Percentiles rank a stretch among this genome's conserved stretches.
Evolutionary conservation across 768 basidiomycete species (phyloP).

Genomic region (Pholiota molesta): DNA sequence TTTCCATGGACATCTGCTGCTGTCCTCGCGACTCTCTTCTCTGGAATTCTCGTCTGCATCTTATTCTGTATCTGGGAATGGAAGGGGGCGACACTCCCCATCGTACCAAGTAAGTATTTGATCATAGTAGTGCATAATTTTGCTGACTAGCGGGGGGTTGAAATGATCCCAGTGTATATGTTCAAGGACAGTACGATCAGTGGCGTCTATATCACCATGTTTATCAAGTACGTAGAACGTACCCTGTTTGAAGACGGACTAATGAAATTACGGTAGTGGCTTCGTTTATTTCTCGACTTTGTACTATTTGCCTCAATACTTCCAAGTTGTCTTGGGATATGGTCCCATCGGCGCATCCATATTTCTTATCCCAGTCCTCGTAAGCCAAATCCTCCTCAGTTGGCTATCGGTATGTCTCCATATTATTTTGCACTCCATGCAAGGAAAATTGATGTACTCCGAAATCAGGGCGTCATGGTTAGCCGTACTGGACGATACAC

Average conservation of each 20-base stretch:
- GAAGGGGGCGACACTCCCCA: conserved; percentile 69
- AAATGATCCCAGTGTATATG: conserved; percentile 62
- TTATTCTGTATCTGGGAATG: conserved; percentile 77
- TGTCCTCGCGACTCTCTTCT: conserved; percentile 61
- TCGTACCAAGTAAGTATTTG: conserved; percentile 62
- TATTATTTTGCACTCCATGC: background rate
- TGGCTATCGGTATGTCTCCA: conserved; percentile 48
- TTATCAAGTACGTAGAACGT: conserved; percentile 53
- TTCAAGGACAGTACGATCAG: conserved; percentile 68
- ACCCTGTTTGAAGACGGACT: background rate
- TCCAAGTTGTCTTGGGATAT: conserved; percentile 72
- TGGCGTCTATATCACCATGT: conserved; percentile 71
- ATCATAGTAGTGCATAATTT: background rate
- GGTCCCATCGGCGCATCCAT: conserved; percentile 60
- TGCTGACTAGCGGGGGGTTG: background rate
- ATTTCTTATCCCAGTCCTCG: conserved; percentile 69
- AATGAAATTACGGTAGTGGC: conserved; percentile 39
- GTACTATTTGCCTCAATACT: conserved; percentile 76
- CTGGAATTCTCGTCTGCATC: conserved; percentile 53
- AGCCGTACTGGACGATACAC: conserved; percentile 67
- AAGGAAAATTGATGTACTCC: background rate
- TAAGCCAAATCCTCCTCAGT: conserved; percentile 63
- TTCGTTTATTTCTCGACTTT: conserved; percentile 65
- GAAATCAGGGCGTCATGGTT: conserved; percentile 56
- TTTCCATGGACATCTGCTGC: conserved; percentile 73